Conservation (phyloP, 331 rosid genomes). For the Quercus tomentella region DNA sequence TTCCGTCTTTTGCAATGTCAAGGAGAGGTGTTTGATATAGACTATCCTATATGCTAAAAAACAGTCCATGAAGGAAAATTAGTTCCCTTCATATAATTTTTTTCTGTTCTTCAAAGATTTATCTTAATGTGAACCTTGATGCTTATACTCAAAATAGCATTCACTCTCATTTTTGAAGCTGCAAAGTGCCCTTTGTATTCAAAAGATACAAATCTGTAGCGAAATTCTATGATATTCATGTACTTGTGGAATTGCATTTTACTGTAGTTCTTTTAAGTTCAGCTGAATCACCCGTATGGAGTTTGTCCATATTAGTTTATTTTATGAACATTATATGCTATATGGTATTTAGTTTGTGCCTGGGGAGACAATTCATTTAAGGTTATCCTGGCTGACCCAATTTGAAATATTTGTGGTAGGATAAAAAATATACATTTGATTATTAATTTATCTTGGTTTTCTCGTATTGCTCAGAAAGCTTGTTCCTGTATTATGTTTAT, state of each 20-base stretch:
- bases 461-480: not conserved
- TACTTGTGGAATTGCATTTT: not conserved
- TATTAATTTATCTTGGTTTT: not conserved
- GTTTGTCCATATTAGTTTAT: not conserved
- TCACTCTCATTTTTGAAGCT: not conserved
- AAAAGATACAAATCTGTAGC: not conserved
- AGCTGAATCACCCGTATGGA: not conserved
- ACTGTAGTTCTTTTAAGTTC: not conserved
- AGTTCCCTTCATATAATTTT: not conserved
- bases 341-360: not conserved
- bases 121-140: no score
- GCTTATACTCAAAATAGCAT: not conserved
- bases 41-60: no score
- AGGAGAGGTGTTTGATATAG: no score
- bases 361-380: not conserved
- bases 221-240: not conserved
- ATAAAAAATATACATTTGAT: not conserved
- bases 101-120: not conserved
- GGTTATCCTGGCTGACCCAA: not conserved
- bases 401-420: not conserved
- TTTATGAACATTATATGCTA: not conserved
- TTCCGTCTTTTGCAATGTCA: not conserved
- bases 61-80: no score
- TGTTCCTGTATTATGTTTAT: not conserved
- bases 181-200: not conserved